These are phyloP conservation scores for Hypoxylon lienhwacheense DNA, from an alignment of 495 filamentous ascomycete genomes.

Conservation along the genomic window DNA sequence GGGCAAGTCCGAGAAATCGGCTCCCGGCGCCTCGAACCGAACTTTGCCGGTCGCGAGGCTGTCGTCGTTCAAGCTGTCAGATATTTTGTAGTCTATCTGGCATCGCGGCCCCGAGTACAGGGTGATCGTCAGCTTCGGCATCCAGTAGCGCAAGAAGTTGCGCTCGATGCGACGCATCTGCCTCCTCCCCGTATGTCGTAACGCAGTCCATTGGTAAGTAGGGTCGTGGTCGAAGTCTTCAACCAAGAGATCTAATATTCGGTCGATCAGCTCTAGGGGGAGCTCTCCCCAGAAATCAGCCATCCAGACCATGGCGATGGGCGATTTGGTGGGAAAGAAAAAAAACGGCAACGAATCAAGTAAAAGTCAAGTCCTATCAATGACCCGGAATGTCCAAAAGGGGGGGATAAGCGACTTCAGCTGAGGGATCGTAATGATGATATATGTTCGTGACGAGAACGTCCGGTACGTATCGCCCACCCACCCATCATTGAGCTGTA, in stretches of 20 bases:
- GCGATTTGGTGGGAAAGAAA: constrained; percentile 2
- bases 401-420: not conserved
- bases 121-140: constrained; percentile 27
- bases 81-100: constrained; percentile 27
- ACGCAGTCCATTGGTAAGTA: constrained; percentile 31
- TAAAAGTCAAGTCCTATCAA: not conserved
- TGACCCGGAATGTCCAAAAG: constrained; percentile 2
- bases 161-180: constrained; percentile 30
- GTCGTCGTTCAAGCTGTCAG: not conserved
- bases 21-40: constrained; percentile 16
- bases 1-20: constrained; percentile 1
- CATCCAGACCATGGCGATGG: constrained; percentile 13
- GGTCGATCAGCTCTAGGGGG: constrained; percentile 27
- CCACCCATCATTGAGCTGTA: constrained; percentile 4
- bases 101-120: constrained; percentile 27
- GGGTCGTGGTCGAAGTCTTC: constrained; percentile 28
- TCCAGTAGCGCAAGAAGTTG: constrained; percentile 20
- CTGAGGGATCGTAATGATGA: constrained; percentile 5
- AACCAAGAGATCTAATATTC: constrained; percentile 27
- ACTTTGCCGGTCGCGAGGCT: constrained; percentile 1
- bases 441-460: constrained; percentile 15
- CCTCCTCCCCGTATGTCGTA: constrained; percentile 15
- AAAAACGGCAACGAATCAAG: too few species aligned
- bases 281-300: constrained; percentile 24
- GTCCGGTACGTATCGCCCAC: constrained; percentile 1